A percentile compares a stretch with the other conserved stretches of the same genome.
Evolutionary conservation across 768 basidiomycete genomes (phyloP).

Genomic region (Rhizopogon salebrosus): DNA sequence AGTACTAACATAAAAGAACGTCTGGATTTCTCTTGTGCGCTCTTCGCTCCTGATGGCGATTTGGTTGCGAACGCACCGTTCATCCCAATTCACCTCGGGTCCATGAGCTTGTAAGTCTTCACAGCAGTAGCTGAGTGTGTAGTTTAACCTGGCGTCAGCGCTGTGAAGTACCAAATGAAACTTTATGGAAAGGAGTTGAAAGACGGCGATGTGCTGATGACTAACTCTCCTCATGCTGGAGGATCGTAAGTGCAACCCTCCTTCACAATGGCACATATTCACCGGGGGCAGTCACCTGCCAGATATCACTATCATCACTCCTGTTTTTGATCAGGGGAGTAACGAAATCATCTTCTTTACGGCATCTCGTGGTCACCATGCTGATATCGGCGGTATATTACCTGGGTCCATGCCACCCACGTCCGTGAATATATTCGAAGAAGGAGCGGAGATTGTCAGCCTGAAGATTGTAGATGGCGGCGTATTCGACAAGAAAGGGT

Average conservation of each 20-base stretch:
- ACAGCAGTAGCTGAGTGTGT: background rate
- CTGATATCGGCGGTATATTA: conserved; percentile 88
- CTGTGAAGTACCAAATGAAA: conserved; percentile 87
- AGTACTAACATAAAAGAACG: conserved; percentile 94
- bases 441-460: conserved; percentile 86
- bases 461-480: conserved; percentile 89
- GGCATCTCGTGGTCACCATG: conserved; percentile 91
- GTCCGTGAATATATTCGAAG: conserved; percentile 85
- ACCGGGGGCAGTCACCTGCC: conserved; percentile 52
- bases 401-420: conserved; percentile 97
- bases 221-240: conserved; percentile 85
- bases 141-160: conserved; percentile 36
- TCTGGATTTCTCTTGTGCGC: conserved; percentile 90
- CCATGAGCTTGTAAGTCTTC: conserved; percentile 80
- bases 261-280: background rate
- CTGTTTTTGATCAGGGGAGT: conserved; percentile 67
- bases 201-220: conserved; percentile 91
- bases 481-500: conserved; percentile 68
- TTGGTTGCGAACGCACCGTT: conserved; percentile 93
- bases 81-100: conserved; percentile 82
- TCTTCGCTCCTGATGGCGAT: conserved; percentile 93
- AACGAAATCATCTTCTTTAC: conserved; percentile 87
- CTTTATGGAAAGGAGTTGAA: conserved; percentile 64
- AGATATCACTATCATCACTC: conserved; percentile 92
- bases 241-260: conserved; percentile 61